Conservation (phyloP, 441 rosid species). For the Aleurites moluccanus region DNA sequence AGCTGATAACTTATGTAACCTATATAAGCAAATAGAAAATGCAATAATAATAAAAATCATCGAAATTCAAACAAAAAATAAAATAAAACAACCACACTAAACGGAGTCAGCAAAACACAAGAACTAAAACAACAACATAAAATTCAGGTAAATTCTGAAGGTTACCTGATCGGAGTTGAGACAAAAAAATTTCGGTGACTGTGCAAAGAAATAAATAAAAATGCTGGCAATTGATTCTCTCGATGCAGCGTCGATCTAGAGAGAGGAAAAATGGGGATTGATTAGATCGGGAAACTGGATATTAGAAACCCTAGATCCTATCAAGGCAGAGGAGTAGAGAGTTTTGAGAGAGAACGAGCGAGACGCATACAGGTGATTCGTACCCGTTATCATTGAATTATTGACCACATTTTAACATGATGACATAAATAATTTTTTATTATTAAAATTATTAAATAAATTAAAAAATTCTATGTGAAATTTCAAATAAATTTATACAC, state of each 20-base stretch:
- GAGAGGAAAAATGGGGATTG: neutral
- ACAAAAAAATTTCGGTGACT: neutral
- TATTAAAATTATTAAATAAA: too few relatives aligned
- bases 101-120: neutral
- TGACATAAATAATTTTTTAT: too few relatives aligned
- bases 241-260: neutral
- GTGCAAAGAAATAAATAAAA: too few relatives aligned
- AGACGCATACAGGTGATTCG: neutral
- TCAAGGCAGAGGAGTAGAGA: too few relatives aligned
- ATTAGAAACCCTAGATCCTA: constrained; percentile 7
- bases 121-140: neutral
- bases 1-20: neutral
- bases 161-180: neutral
- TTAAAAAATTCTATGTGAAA: too few relatives aligned
- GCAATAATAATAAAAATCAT: neutral
- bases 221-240: neutral
- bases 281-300: neutral
- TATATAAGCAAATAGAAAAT: neutral
- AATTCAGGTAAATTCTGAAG: neutral
- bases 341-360: neutral
- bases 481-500: too few relatives aligned
- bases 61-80: neutral
- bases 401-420: too few relatives aligned
- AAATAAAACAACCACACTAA: neutral
- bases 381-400: too few relatives aligned